Percentiles rank a stretch among this genome's conserved stretches.
Conservation (phyloP, 345 rosid genomes). For the Chamaenerion angustifolium region DNA sequence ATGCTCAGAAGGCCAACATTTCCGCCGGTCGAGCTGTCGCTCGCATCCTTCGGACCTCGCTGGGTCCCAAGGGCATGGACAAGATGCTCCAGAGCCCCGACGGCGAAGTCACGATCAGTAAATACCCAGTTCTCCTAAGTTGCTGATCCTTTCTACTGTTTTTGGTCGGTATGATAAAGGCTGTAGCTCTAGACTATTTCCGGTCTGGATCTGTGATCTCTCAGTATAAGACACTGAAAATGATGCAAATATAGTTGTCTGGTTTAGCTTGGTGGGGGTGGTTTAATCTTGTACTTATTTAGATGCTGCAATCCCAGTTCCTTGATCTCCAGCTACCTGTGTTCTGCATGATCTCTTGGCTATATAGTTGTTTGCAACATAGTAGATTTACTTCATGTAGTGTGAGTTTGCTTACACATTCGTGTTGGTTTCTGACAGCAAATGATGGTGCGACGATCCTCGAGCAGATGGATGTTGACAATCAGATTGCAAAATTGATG, state of each 20-base stretch:
- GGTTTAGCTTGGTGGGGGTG: too few relatives aligned
- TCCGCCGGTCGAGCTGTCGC: slow-evolving; percentile 86
- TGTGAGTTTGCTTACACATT: background rate
- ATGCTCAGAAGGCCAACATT: slow-evolving; percentile 89
- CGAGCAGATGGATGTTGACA: slow-evolving; percentile 99
- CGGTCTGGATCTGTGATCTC: background rate
- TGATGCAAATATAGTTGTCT: too few relatives aligned
- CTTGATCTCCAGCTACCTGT: too few relatives aligned
- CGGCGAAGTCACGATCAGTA: slow-evolving; percentile 84
- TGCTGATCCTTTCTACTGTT: background rate
- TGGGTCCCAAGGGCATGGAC: slow-evolving; percentile 99
- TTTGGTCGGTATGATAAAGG: too few relatives aligned
- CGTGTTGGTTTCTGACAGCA: slow-evolving; percentile 22
- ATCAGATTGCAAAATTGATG: slow-evolving; percentile 91
- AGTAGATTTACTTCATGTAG: too few relatives aligned
- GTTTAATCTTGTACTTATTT: too few relatives aligned
- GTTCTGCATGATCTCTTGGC: too few relatives aligned
- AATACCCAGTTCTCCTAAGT: slow-evolving; percentile 6
- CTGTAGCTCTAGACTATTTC: background rate
- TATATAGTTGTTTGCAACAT: too few relatives aligned
- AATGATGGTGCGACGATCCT: slow-evolving; percentile 96
- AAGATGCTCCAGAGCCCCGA: slow-evolving; percentile 97
- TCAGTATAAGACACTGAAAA: background rate
- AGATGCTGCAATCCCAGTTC: too few relatives aligned
- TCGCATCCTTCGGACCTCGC: slow-evolving; percentile 91